Evolutionary conservation across 441 rosid species (phyloP).

Genomic region (Sinapis alba): DNA sequence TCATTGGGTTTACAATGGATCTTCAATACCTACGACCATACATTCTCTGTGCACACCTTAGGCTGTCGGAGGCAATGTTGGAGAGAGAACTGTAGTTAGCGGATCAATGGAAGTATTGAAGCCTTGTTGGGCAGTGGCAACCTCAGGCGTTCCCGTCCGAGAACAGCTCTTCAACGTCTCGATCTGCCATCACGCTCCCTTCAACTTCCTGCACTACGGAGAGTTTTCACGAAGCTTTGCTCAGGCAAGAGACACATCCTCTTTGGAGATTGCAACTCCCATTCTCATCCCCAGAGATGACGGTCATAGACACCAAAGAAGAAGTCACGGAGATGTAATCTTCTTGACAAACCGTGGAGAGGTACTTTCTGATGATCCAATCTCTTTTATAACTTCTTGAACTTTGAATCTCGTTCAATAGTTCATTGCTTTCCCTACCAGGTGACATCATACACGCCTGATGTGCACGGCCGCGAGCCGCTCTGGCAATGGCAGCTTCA

Average conservation of each 20-base stretch:
- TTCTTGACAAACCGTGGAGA: conserved; percentile 97
- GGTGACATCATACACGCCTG: conserved; percentile 94
- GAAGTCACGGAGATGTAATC: conserved; percentile 94
- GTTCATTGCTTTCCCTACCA: conserved; percentile 39
- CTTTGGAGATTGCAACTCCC: conserved; percentile 94
- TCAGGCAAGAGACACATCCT: conserved; percentile 59
- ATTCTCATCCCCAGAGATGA: conserved; percentile 87
- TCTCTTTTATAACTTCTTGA: neutral
- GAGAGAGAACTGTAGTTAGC: conserved; percentile 89
- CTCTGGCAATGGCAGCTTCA: conserved; percentile 92
- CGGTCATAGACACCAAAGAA: conserved; percentile 82
- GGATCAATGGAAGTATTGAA: conserved; percentile 94
- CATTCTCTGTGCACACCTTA: conserved; percentile 41
- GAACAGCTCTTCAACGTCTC: conserved; percentile 98
- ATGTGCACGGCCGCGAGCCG: conserved; percentile 87
- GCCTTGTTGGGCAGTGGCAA: conserved; percentile 99
- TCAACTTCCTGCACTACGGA: conserved; percentile 84
- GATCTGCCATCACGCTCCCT: conserved; percentile 82
- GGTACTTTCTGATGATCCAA: conserved; percentile 46
- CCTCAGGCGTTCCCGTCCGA: conserved; percentile 94
- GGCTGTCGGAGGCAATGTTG: conserved; percentile 98
- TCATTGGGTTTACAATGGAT: conserved; percentile 5
- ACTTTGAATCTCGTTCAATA: conserved; percentile 4
- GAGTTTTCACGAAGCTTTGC: conserved; percentile 76
- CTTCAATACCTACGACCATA: conserved; percentile 24